Evolutionary conservation across 2,329 filamentous ascomycete species (phyloP).

Genomic region (Aspergillus sp.): DNA sequence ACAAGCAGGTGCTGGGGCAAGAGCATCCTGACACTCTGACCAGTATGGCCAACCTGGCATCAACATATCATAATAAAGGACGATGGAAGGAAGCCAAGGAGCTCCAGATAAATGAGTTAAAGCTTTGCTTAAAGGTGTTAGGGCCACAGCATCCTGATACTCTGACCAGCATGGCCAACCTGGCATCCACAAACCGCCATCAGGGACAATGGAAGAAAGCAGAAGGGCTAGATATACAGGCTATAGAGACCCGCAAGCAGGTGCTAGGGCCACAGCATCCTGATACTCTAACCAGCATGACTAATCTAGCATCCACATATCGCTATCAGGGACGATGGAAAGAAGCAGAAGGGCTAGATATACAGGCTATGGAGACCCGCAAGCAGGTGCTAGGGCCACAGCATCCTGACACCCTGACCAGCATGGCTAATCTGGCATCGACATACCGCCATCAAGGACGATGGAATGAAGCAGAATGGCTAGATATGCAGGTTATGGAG

Average conservation of each 20-base stretch:
- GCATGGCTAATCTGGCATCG: too few species aligned
- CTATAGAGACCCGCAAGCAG: not conserved
- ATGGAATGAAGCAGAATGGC: too few species aligned
- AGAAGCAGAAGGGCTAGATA: too few species aligned
- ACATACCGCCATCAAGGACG: too few species aligned
- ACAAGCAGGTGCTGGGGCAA: slow-evolving; percentile 1
- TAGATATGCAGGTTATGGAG: too few species aligned
- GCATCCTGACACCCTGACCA: slow-evolving; percentile 2
- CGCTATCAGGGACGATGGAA: too few species aligned
- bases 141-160: not conserved
- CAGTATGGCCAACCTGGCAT: not conserved
- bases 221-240: not conserved
- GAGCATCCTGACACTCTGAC: slow-evolving; percentile 2
- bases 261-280: not conserved
- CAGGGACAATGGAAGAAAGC: not conserved
- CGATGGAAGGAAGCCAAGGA: slow-evolving; percentile 1
- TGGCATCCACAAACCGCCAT: not conserved
- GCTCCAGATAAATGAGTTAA: not conserved
- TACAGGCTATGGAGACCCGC: too few species aligned
- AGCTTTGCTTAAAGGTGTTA: not conserved
- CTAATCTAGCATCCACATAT: too few species aligned
- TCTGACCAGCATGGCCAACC: not conserved
- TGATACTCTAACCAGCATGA: too few species aligned
- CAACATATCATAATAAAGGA: slow-evolving; percentile 1
- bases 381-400: too few species aligned